Evolutionary conservation across 2,329 filamentous ascomycete genomes (phyloP), one percentile per base, ranked within the genome.

Genomic region (Clonostachys chloroleuca): DNA sequence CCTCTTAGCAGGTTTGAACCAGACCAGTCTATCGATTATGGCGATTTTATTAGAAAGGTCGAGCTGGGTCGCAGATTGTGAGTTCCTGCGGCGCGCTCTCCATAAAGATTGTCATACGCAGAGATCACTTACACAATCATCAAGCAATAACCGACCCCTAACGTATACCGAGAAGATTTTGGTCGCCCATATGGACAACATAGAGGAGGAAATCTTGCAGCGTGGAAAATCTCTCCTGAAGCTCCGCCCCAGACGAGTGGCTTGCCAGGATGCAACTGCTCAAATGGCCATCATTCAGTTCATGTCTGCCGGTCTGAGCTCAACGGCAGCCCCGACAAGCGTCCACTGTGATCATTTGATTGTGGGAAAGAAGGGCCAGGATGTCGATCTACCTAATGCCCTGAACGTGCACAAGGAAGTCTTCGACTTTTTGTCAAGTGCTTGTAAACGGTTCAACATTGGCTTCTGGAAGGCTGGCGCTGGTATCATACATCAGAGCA

Each of bases 221-320:
- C 48, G 50, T 2, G 48, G 46, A 2, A 39, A 33, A 17, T 39
- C 48, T 8, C 46, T 50, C 12, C 45, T 52, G 6, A 42, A 34
- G 14, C 40, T 52, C 17, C 42, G 50, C 10, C 45, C 50, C 14
- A 20, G 43, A 16, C 42, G 50, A 10, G 44, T 50, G n/a, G 50
- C 50, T 13, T 52, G 50, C 40, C 48, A 52, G 36, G 50, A 52
- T 40, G 50, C 50, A 5, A 52, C 50, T 9, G 50, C 50, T 6
- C 48, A 52, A 34, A 52, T 51, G 50, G 50, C 50, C 20, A 50
- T 52, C 35, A 47, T 52, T 36, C 50, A 52, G 24, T 52, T 51
- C 43, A 52, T 52, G 50, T 50, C 50, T 2, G 46, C 50, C 12
- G 50, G 50, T 5, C 40, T 52, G 14, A 37, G 43, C 36, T 36